A percentile compares a stretch with the other conserved stretches of the same genome.
Evolutionary conservation across 164 flowering plant genomes (phyloP).

Genomic region (Annona squamosa): DNA sequence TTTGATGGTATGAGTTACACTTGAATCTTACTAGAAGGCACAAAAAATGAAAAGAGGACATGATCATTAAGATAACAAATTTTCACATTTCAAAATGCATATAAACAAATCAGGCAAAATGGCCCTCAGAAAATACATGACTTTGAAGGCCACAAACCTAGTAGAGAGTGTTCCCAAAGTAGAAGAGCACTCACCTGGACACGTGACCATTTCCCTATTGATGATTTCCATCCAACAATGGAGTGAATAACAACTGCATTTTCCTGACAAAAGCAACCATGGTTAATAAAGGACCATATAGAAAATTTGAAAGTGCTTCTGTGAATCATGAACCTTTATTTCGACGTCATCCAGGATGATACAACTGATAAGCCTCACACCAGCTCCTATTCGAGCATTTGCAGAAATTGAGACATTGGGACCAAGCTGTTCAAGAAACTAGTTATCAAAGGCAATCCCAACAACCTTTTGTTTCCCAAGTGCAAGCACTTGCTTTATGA

Average conservation of each 20-base stretch:
- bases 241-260: conserved; percentile 84
- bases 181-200: conserved; percentile 58
- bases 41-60: neutral
- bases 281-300: conserved; percentile 6
- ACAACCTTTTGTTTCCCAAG: neutral
- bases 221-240: conserved; percentile 96
- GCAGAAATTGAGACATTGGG: conserved; percentile 97
- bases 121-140: neutral
- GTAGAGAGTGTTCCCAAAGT: neutral
- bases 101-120: neutral
- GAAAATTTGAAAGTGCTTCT: neutral
- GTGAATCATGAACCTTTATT: conserved; percentile 47
- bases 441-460: neutral
- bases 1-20: too few species aligned
- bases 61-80: neutral
- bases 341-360: conserved; percentile 95
- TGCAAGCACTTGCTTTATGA: neutral
- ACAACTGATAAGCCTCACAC: conserved; percentile 84
- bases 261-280: conserved; percentile 45
- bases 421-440: conserved; percentile 59
- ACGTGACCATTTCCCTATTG: conserved; percentile 95
- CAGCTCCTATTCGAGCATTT: conserved; percentile 91
- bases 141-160: neutral
- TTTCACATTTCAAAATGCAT: neutral
- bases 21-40: neutral